Percentiles rank a stretch among this genome's conserved stretches.
These are phyloP conservation scores for Pouteria campechiana DNA, from an alignment of 179 eudicot species.

Conservation along the genomic window DNA sequence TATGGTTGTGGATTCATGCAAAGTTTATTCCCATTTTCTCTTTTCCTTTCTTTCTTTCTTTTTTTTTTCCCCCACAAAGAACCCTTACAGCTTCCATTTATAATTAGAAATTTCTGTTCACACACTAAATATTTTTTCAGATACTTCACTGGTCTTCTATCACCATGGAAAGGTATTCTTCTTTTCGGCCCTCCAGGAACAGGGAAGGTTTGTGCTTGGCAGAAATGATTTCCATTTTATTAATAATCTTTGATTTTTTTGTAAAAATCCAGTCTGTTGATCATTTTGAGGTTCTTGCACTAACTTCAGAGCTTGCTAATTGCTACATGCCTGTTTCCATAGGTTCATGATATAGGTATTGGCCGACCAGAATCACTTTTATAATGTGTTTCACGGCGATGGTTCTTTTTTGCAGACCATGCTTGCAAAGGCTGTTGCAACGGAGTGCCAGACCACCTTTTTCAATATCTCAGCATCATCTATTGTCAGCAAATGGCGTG, in stretches of 20 bases:
- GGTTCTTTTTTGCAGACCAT: conserved; percentile 84
- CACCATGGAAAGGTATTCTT: conserved; percentile 99
- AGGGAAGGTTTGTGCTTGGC: conserved; percentile 56
- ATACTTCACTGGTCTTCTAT: conserved; percentile 92
- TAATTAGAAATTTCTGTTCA: neutral
- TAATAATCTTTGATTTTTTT: neutral
- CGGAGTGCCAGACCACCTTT: conserved; percentile 98
- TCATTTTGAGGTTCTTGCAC: no score
- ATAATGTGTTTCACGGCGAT: no score
- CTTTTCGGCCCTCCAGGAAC: conserved; percentile 99
- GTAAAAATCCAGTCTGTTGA: neutral
- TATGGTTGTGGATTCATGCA: no score
- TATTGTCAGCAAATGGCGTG: conserved; percentile 99
- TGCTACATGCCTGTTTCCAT: no score
- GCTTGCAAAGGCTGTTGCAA: conserved; percentile 99
- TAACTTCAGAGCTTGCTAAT: no score
- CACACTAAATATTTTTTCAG: conserved; percentile 22
- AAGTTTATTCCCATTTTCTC: no score
- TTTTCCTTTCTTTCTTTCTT: conserved; percentile 1
- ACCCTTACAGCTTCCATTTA: no score
- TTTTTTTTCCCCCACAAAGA: no score
- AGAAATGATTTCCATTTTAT: neutral
- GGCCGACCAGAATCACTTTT: no score
- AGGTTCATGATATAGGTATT: no score
- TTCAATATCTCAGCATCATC: conserved; percentile 99